Conservation (phyloP, 2,329 filamentous ascomycete species). For the Nothomitra cinnamomea region DNA sequence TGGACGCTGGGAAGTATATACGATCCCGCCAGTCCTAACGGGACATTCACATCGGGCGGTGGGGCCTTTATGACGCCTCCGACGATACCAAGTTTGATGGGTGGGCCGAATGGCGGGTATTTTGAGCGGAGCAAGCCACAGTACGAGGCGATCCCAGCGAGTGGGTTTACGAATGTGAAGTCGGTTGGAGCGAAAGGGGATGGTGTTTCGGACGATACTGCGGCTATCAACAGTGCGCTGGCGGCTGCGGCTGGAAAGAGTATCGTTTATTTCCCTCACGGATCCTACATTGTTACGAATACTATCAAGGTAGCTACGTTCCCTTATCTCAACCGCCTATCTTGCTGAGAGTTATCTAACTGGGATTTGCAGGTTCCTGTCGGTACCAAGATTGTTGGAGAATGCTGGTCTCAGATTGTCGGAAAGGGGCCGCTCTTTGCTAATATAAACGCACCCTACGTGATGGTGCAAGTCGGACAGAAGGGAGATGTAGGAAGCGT, state of each 20-base stretch:
- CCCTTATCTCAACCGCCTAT: too few species aligned
- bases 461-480: constrained; percentile 34
- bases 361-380: too few species aligned
- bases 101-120: constrained; percentile 23
- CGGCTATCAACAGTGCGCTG: constrained; percentile 19
- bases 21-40: constrained; percentile 49
- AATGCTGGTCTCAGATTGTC: constrained; percentile 36
- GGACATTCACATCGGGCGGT: constrained; percentile 65
- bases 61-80: constrained; percentile 41
- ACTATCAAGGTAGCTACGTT: constrained; percentile 32
- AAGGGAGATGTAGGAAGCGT: constrained; percentile 31
- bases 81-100: constrained; percentile 39
- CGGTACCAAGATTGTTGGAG: constrained; percentile 35
- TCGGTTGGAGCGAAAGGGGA: constrained; percentile 38
- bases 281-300: constrained; percentile 26
- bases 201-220: constrained; percentile 41
- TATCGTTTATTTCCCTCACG: constrained; percentile 27
- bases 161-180: too few species aligned
- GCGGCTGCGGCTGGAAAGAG: constrained; percentile 21
- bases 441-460: constrained; percentile 25
- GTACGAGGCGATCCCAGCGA: too few species aligned
- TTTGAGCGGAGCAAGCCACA: too few species aligned
- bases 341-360: too few species aligned
- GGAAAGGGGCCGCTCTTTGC: constrained; percentile 30
- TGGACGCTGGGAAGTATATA: constrained; percentile 39